Percentiles rank a stretch among this genome's conserved stretches.
Conservation (phyloP, 768 basidiomycete species). For the Lentinula lateritia region DNA sequence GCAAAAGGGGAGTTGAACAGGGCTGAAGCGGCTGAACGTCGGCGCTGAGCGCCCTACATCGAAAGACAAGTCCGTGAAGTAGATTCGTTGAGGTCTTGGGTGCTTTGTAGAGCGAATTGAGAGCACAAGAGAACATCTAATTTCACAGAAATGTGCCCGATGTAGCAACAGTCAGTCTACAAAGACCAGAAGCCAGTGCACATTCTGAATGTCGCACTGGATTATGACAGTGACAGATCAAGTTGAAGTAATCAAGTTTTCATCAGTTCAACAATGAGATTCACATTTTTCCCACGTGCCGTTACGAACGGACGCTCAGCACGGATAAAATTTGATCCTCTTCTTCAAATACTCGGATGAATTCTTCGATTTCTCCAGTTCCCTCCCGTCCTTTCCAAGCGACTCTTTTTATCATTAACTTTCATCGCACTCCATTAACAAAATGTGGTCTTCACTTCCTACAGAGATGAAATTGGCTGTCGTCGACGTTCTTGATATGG, state of each 20-base stretch:
- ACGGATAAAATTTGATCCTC: not conserved
- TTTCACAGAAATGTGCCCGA: not conserved
- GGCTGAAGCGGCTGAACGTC: not conserved
- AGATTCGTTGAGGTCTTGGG: not conserved
- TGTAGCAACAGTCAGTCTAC: not conserved
- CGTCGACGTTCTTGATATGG: conserved; percentile 39
- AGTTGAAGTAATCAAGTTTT: not conserved
- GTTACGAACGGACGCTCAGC: conserved; percentile 7
- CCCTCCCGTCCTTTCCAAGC: not conserved
- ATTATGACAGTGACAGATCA: conserved; percentile 2
- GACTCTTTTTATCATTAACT: not conserved
- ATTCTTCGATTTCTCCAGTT: conserved; percentile 2
- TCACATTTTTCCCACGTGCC: not conserved
- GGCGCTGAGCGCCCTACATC: not conserved
- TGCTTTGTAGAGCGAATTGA: not conserved
- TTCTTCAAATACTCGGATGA: conserved; percentile 6
- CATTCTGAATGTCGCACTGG: not conserved
- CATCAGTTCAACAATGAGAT: not conserved
- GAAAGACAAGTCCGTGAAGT: not conserved
- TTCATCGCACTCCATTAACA: not conserved
- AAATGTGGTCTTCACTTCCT: conserved; percentile 54
- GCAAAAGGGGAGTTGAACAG: not conserved
- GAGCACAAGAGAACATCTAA: not conserved
- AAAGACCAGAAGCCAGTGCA: not conserved
- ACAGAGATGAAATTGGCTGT: conserved; percentile 60